Evolutionary conservation across 305 asterid species (phyloP).

Genomic region (Fraxinus angustifolia): DNA sequence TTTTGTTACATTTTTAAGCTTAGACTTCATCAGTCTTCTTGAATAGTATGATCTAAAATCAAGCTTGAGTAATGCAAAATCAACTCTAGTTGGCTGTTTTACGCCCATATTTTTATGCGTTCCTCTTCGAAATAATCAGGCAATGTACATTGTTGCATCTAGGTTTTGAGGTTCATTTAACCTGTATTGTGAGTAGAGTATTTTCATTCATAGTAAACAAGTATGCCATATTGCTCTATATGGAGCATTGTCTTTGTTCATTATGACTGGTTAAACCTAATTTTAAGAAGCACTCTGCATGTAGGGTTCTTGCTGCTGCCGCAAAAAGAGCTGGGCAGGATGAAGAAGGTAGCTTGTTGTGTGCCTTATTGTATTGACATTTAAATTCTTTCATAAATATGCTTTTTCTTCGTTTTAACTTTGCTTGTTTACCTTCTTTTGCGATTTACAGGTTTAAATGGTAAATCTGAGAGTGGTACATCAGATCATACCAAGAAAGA

Average conservation of each 20-base stretch:
- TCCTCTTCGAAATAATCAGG: background rate
- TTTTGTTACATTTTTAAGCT: background rate
- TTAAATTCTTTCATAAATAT: background rate
- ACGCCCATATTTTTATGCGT: background rate
- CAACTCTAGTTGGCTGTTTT: background rate
- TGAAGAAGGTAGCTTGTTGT: constrained; percentile 51
- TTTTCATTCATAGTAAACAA: background rate
- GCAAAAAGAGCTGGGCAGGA: constrained; percentile 76
- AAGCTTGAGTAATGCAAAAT: background rate
- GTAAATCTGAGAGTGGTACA: constrained; percentile 51
- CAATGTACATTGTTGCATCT: background rate
- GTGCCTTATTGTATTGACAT: constrained; percentile 5
- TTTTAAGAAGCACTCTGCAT: constrained; percentile 16
- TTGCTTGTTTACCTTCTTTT: constrained; percentile 14
- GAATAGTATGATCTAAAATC: background rate
- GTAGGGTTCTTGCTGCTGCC: constrained; percentile 90
- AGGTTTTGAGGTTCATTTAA: background rate
- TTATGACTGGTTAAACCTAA: background rate
- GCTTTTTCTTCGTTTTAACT: constrained; percentile 12
- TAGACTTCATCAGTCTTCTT: background rate
- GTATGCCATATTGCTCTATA: background rate
- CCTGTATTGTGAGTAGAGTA: background rate
- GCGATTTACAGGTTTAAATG: constrained; percentile 44
- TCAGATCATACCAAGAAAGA: constrained; percentile 51
- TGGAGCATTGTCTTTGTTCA: background rate